Conservation (phyloP, 208 protist species). For the Blechomonas ayalai region DNA sequence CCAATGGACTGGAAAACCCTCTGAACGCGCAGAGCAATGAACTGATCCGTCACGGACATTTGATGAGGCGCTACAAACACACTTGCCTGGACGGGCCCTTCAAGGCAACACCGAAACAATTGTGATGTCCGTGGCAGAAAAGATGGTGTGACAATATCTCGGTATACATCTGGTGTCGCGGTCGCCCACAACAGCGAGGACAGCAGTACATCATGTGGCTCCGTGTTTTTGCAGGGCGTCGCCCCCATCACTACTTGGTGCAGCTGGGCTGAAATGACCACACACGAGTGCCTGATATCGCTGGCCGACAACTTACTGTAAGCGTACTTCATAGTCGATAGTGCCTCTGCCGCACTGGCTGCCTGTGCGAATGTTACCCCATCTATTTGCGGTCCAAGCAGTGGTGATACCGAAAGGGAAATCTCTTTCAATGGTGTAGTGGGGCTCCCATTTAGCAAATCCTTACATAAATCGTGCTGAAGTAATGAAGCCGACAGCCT, state of each 20-base stretch:
- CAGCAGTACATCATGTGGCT: conserved; percentile 22
- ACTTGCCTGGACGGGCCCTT: conserved; percentile 11
- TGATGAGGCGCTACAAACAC: conserved; percentile 9
- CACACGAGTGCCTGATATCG: conserved; percentile 14
- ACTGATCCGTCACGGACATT: conserved; percentile 8
- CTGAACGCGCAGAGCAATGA: conserved; percentile 7
- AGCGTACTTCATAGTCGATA: conserved; percentile 4
- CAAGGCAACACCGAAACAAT: conserved; percentile 17
- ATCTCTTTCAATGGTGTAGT: conserved; percentile 4
- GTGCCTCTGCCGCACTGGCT: conserved; percentile 2
- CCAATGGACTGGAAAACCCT: neutral
- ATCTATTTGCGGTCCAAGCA: conserved; percentile 16
- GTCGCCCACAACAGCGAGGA: conserved; percentile 20
- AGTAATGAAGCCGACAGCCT: conserved; percentile 25
- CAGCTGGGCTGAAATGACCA: conserved; percentile 13
- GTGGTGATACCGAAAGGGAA: conserved; percentile 17
- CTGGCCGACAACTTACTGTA: conserved; percentile 7
- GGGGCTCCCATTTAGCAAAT: conserved; percentile 14
- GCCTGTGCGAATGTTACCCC: conserved; percentile 9
- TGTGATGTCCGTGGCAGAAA: conserved; percentile 13
- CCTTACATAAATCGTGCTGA: conserved; percentile 31
- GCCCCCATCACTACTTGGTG: conserved; percentile 9
- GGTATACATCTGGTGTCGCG: conserved; percentile 10
- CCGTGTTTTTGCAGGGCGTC: neutral
- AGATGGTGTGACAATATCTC: conserved; percentile 8